phyloP scores from a whole-genome alignment of 257 asterid genomes.

The Solanum chiquidenum region DNA sequence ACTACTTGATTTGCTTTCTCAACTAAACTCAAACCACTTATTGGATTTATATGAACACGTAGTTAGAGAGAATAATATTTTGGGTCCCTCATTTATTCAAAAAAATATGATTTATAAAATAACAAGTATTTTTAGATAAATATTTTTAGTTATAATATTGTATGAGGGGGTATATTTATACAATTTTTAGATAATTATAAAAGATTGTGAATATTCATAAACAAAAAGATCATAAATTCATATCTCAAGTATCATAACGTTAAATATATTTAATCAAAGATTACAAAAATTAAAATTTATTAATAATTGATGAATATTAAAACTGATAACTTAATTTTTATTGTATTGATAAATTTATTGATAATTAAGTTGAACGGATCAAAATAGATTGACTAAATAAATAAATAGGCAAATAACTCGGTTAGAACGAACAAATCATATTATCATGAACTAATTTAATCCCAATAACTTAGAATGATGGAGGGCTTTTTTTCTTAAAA shows the following conservation, averaged over 20 bases:
- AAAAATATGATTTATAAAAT: too few relatives aligned
- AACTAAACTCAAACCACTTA: not conserved
- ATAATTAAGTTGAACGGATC: not conserved
- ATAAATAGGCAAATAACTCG: not conserved
- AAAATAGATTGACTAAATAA: not conserved
- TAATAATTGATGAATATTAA: not conserved
- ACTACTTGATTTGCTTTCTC: not conserved
- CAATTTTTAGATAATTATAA: not conserved
- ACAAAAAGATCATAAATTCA: not conserved
- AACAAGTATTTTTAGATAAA: too few relatives aligned
- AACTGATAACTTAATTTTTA: too few relatives aligned
- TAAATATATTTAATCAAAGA: too few relatives aligned
- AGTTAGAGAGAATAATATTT: not conserved
- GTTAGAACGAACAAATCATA: not conserved
- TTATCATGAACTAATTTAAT: not conserved
- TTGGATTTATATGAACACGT: not conserved
- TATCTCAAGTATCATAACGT: too few relatives aligned
- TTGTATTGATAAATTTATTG: too few relatives aligned
- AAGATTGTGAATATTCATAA: too few relatives aligned
- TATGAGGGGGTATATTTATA: too few relatives aligned
- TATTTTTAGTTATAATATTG: too few relatives aligned
- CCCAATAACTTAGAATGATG: not conserved
- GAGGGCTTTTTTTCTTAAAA: not conserved
- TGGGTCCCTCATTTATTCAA: not conserved
- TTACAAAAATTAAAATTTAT: too few relatives aligned